Base-by-base conservation (phyloP, 768 basidiomycete genomes). In the Suillus alpinus region DNA sequence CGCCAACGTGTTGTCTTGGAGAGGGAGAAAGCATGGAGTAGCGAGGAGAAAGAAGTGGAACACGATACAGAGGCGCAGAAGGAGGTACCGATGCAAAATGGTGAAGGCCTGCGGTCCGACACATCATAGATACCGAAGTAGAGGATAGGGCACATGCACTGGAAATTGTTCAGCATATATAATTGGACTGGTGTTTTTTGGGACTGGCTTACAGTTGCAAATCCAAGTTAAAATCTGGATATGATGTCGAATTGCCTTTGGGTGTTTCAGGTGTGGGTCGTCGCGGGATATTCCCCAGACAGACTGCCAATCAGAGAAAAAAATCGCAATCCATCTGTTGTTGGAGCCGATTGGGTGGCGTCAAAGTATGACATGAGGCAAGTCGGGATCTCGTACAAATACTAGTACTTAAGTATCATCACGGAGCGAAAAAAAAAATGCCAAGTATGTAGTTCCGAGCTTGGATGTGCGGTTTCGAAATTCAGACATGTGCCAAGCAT, bases 1-100 rank as follows among this genome's bases (percentile, higher is more conserved):
- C 72, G 79, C 41, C 82, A 75, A 62, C 69, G 67, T 5, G 75
- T 78, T 18, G 69, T 80, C 16, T 73, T 55, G 67, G 63, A 56
- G 61, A 52, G 39, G 58, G 47, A 29, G 44, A 16, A 58, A 26
- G 20, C 49, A 51, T 12, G 41, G 46, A 29, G 26, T 3, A 5
- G 43, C 49, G 23, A 14, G 4, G 13, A 13, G 9, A 14, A 46
- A 26, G 41, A 39, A 46, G 43, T 44, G 41, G 16, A 55, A 59
- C 39, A 32, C 10, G 62, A 59, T 6, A n/a, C 41, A 23, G 60
- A 65, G 16, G 34, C 39, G 6, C 59, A 39, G 44, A 51, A 6
- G 26, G 62, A 60, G 51, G 23, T 4, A 16, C 70, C 68, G 49
- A 58, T 47, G 57, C 61, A 59, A 52, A 39, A 46, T 23, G 52